phyloP scores from a whole-genome alignment of 805 yeast genomes.

The Scheffersomyces coipomensis region DNA sequence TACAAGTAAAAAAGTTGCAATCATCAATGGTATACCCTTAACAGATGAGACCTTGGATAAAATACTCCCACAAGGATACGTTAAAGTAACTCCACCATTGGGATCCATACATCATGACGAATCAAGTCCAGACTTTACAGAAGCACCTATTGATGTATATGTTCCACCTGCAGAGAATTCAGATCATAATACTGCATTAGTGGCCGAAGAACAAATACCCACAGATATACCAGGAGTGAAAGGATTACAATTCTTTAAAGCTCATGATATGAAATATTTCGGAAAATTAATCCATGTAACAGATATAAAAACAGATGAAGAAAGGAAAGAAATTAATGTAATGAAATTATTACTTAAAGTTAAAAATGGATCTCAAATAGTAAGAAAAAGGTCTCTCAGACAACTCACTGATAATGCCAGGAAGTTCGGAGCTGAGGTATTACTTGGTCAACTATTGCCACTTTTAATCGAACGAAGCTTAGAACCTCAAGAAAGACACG shows the following conservation, averaged over 20 bases:
- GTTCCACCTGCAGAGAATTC: constrained; percentile 46
- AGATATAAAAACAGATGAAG: constrained; percentile 45
- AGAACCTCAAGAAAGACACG: constrained; percentile 81
- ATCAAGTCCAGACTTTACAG: constrained; percentile 33
- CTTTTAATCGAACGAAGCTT: constrained; percentile 67
- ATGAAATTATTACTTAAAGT: constrained; percentile 64
- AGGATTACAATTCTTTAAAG: constrained; percentile 67
- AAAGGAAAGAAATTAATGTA: constrained; percentile 57
- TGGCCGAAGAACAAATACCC: constrained; percentile 29
- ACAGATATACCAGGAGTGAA: constrained; percentile 62
- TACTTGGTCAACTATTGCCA: constrained; percentile 75
- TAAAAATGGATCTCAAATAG: constrained; percentile 73
- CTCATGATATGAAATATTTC: constrained; percentile 70
- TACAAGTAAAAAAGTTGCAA: constrained; percentile 18
- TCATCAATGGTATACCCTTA: constrained; percentile 30
- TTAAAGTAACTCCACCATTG: constrained; percentile 42
- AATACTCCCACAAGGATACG: constrained; percentile 54
- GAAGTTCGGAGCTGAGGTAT: constrained; percentile 63
- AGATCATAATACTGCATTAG: constrained; percentile 15
- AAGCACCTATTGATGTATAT: constrained; percentile 32
- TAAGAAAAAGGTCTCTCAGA: constrained; percentile 69
- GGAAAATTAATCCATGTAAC: constrained; percentile 46
- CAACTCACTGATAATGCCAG: constrained; percentile 62
- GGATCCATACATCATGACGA: constrained; percentile 33
- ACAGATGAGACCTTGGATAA: constrained; percentile 47